Evolutionary conservation across 345 rosid species (phyloP).

Genomic region (Dipteronia sinensis): DNA sequence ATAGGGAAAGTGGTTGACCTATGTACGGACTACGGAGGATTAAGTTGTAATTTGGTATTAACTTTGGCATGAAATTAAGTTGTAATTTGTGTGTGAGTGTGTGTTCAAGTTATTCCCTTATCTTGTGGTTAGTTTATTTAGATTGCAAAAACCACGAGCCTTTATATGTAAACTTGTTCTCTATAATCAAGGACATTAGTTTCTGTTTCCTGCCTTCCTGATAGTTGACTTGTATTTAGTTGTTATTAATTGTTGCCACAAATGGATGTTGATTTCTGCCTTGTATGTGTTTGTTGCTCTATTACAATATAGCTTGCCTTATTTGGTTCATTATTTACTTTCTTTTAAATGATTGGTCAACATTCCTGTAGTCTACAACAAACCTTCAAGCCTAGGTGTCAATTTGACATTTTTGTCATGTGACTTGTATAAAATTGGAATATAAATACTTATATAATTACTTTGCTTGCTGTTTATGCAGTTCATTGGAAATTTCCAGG

Average conservation of each 20-base stretch:
- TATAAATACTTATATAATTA: neutral
- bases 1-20: neutral
- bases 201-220: neutral
- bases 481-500: conserved; percentile 91
- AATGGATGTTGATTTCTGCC: neutral
- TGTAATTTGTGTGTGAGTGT: neutral
- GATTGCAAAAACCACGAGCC: neutral
- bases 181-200: neutral
- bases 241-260: neutral
- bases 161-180: neutral
- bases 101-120: neutral
- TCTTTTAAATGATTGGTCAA: neutral
- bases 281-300: neutral
- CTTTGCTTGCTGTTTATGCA: conserved; percentile 37
- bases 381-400: neutral
- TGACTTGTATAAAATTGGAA: neutral
- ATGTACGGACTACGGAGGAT: neutral
- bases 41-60: neutral
- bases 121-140: neutral
- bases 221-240: neutral
- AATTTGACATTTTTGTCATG: neutral
- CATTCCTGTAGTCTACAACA: neutral
- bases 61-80: neutral
- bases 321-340: neutral
- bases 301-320: neutral